Evolutionary conservation across 345 rosid genomes (phyloP).

Genomic region (Salix dunnii): DNA sequence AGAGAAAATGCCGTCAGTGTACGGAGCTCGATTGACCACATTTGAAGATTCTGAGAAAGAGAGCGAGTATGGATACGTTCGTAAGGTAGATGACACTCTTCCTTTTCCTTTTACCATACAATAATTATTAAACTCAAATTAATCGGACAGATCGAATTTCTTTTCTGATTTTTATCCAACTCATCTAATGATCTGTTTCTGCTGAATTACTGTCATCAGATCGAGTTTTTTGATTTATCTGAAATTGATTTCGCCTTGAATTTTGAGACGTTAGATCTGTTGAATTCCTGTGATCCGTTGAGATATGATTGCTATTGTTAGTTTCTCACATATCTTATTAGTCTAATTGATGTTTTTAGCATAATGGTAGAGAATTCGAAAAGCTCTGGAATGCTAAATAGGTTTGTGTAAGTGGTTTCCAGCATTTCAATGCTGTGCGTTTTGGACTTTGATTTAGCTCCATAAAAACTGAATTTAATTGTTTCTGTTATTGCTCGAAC

Average conservation of each 20-base stretch:
- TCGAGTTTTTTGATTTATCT: neutral
- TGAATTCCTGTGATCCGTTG: neutral
- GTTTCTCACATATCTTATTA: neutral
- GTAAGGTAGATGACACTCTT: slow-evolving; percentile 51
- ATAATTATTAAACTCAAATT: neutral
- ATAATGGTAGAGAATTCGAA: neutral
- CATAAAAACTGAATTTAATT: neutral
- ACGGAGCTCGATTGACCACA: slow-evolving; percentile 84
- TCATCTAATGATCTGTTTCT: neutral
- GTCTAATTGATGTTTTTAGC: neutral
- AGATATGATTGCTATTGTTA: neutral
- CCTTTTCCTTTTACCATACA: neutral
- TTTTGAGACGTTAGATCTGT: slow-evolving; percentile 1
- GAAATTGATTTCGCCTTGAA: neutral
- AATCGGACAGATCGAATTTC: neutral
- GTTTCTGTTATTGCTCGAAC: neutral
- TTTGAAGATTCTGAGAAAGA: slow-evolving; percentile 95
- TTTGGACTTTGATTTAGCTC: neutral
- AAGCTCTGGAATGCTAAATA: neutral
- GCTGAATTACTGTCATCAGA: neutral
- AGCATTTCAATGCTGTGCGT: neutral
- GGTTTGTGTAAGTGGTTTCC: neutral
- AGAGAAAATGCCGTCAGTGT: slow-evolving; percentile 67
- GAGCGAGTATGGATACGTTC: slow-evolving; percentile 98
- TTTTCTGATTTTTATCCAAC: neutral